Evolutionary conservation across 2,329 filamentous ascomycete species (phyloP), one percentile per base, ranked within the genome.

Genomic region (Ophiostoma sp.): DNA sequence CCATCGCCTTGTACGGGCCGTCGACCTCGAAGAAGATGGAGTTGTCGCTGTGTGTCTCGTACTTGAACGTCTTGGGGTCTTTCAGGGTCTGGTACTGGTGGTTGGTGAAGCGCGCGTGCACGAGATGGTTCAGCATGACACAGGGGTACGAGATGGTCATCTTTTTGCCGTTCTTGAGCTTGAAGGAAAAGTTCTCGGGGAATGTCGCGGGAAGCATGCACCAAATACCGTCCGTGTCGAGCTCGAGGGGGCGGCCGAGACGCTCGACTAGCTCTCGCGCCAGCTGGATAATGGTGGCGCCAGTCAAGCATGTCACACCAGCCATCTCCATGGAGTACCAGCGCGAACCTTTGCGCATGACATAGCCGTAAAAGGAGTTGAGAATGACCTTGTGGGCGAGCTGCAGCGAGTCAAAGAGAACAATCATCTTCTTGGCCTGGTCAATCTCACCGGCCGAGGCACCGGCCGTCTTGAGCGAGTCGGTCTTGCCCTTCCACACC

Each of bases 291-390:
- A 99, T 99, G 60, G 89, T 92, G 41, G 95, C 95, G 73, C 95
- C 95, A 1, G 95, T 99, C 78, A 99, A 83, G 81, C 95, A 99
- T 60, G 95, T 99, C 4, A 99, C 95, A 75, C 95, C 95, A 20
- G 96, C 95, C 95, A 99, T 99, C 78, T 99, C 95, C 86, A 99
- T 90, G 23, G 95, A 99, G 78, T 99, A 99, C 95, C 95, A 99
- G 70, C 95, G 89, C 52, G 95, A 99, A 44, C 95, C 95, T 79
- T 99, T 99, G 82, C 95, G 87, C 95, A 99, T 99, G 78, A 98
- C 95, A 78, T 99, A 99, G 73, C 95, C 95, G 75, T 99, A 99
- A 83, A 99, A 99, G 70, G 93, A 97, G 83, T 99, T 99, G 70
- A 99, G 79, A 84, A 99, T 99, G 81, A 99, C 95, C 79, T 99